These are phyloP conservation scores for Mortierella sp. DNA, from an alignment of 371 early-diverging fungal species.

Conservation along the genomic window DNA sequence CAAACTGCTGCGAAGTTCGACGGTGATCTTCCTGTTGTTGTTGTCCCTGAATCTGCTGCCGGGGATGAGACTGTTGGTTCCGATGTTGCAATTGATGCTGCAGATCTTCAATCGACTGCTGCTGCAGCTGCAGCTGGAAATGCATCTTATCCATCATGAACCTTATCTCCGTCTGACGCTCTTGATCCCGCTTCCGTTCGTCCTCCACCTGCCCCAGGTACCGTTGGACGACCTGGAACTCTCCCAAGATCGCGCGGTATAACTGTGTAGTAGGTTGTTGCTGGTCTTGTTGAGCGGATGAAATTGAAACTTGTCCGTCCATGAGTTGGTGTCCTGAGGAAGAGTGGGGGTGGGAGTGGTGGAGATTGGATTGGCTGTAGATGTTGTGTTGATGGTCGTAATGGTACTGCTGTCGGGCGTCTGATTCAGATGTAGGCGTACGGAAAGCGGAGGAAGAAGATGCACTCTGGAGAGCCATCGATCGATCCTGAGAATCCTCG, in stretches of 20 bases:
- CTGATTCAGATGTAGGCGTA: neutral
- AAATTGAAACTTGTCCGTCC: neutral
- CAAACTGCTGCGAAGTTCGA: neutral
- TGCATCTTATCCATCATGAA: slow-evolving; percentile 35
- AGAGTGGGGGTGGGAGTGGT: neutral
- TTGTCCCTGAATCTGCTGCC: neutral
- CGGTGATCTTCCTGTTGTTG: neutral
- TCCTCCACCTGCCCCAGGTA: slow-evolving; percentile 37
- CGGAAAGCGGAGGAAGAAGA: no score
- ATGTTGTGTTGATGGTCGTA: neutral
- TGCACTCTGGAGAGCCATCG: neutral
- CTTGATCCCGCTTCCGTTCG: slow-evolving; percentile 41
- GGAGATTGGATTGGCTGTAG: neutral
- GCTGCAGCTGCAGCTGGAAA: slow-evolving; percentile 34
- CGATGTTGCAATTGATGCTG: slow-evolving; percentile 20
- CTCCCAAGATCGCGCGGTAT: slow-evolving; percentile 29
- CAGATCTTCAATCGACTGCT: slow-evolving; percentile 29
- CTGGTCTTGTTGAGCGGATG: neutral
- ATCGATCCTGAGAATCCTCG: neutral
- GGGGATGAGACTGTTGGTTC: neutral
- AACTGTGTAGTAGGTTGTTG: slow-evolving; percentile 14
- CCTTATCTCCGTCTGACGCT: slow-evolving; percentile 31
- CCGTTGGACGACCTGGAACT: slow-evolving; percentile 28
- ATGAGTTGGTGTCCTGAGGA: neutral
- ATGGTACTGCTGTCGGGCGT: neutral